A percentile compares a stretch with the other conserved stretches of the same genome.
Conservation (phyloP, 139 green algal genomes). For the Chlorella sp. region DNA sequence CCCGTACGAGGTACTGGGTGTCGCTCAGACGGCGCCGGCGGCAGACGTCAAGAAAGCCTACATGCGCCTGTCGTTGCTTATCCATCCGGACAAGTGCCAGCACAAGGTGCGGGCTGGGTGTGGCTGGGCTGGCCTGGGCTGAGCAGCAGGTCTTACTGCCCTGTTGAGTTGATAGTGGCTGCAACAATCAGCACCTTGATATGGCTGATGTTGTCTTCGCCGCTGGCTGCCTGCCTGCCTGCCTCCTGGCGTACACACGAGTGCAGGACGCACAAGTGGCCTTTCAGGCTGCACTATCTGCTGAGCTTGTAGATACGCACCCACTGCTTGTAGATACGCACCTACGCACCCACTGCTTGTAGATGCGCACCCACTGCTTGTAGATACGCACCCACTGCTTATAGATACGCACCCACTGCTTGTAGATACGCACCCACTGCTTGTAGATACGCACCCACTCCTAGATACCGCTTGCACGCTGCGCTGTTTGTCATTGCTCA, state of each 20-base stretch:
- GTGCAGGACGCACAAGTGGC: not conserved
- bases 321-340: no score
- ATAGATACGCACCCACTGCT: not conserved
- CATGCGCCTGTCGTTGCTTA: slow-evolving; percentile 73
- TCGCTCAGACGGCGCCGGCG: slow-evolving; percentile 21
- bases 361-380: not conserved
- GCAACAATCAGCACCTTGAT: slow-evolving; percentile 2
- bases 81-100: slow-evolving; percentile 84
- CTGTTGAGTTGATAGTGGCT: not conserved
- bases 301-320: not conserved
- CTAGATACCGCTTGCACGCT: not conserved
- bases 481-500: not conserved
- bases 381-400: not conserved
- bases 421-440: not conserved
- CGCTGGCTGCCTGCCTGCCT: not conserved
- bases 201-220: not conserved
- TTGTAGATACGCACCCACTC: not conserved
- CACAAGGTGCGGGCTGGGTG: slow-evolving; percentile 32
- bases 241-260: not conserved
- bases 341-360: not conserved
- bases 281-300: not conserved
- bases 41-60: slow-evolving; percentile 68
- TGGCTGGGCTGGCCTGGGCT: not conserved
- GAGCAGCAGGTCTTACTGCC: not conserved
- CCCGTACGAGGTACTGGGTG: slow-evolving; percentile 62